Percentiles rank a stretch among this genome's conserved stretches.
Evolutionary conservation across 176 grass and related monocot genomes (phyloP).

Genomic region (barley (Hordeum vulgare)): MorexV3_pseudomolecules_assembly NC_058519.1:76471681-76472180

Average conservation of each 20-base stretch:
- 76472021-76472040: background rate
- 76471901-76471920: background rate
- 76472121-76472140: background rate
- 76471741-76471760: background rate
- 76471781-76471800: background rate
- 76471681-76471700: background rate
- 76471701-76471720: background rate
- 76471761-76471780: background rate
- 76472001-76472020: constrained; percentile 24
- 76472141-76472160: background rate
- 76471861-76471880: background rate
- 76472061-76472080: constrained; percentile 15
- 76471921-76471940: background rate
- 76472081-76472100: background rate
- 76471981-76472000: background rate
- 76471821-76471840: background rate
- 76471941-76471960: background rate
- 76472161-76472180: background rate
- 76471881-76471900: background rate
- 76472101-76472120: background rate
- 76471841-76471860: constrained; percentile 10
- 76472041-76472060: constrained; percentile 1
- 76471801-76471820: background rate
- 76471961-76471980: background rate
- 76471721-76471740: background rate